Evolutionary conservation across 2,329 filamentous ascomycete genomes (phyloP).

Genomic region (Hortaea werneckii): DNA sequence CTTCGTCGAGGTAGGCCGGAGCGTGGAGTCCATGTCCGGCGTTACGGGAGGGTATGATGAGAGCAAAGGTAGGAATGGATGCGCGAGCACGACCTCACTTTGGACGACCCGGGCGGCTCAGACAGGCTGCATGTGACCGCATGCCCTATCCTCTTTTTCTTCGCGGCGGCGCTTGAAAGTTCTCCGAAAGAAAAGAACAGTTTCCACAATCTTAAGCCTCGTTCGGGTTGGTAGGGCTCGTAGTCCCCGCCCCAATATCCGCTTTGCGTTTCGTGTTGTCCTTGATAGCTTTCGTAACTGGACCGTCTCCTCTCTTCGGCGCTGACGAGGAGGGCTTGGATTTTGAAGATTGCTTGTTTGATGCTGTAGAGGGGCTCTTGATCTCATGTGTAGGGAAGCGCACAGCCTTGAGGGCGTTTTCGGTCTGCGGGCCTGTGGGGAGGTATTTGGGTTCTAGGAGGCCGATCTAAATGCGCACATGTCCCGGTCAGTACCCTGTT

Average conservation of each 20-base stretch:
- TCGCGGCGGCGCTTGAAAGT: no score
- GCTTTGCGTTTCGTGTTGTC: constrained; percentile 1
- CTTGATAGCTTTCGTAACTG: constrained; percentile 2
- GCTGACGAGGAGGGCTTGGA: not conserved
- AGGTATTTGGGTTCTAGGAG: constrained; percentile 32
- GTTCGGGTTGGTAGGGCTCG: constrained; percentile 35
- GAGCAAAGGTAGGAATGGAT: no score
- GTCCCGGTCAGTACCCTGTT: not conserved
- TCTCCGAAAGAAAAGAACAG: no score
- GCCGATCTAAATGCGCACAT: constrained; percentile 26
- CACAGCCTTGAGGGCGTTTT: constrained; percentile 20
- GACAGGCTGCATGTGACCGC: no score
- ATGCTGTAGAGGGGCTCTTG: not conserved
- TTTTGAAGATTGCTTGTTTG: not conserved
- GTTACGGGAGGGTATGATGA: no score
- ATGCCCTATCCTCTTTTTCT: no score
- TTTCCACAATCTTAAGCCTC: constrained; percentile 36
- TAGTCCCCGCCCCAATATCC: constrained; percentile 11
- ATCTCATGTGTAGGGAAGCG: constrained; percentile 22
- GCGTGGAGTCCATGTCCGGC: no score
- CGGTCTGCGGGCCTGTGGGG: constrained; percentile 22
- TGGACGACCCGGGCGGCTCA: no score
- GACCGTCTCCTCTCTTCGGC: not conserved
- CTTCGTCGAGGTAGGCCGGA: no score
- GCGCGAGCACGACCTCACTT: no score